A percentile compares a stretch with the other conserved stretches of the same genome.
Conservation (phyloP, 139 green algal genomes). For the Micractinium sp. region DNA sequence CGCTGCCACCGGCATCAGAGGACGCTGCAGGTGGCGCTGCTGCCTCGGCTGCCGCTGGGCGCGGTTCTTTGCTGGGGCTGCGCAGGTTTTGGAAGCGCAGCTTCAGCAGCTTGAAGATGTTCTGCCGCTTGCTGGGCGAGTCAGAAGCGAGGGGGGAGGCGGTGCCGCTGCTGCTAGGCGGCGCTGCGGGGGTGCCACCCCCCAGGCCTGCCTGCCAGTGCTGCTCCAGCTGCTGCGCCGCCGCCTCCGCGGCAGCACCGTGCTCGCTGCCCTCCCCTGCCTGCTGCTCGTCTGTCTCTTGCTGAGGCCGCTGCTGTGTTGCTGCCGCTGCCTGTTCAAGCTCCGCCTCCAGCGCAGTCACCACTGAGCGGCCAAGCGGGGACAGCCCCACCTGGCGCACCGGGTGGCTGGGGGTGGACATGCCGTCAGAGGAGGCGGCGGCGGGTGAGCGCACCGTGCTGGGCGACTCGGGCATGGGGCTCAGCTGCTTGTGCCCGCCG, state of each 20-base stretch:
- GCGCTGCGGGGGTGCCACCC: neutral
- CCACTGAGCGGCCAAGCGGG: slow-evolving; percentile 59
- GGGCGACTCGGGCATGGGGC: slow-evolving; percentile 31
- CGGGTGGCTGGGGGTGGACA: slow-evolving; percentile 13
- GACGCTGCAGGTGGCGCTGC: neutral
- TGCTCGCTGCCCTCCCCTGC: too few relatives aligned
- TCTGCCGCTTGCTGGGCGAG: slow-evolving; percentile 30
- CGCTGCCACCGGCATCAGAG: neutral
- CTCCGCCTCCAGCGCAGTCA: slow-evolving; percentile 61
- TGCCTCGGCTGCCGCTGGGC: neutral
- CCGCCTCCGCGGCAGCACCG: neutral
- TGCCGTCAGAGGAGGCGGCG: neutral
- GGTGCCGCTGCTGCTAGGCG: neutral
- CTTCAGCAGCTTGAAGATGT: slow-evolving; percentile 28
- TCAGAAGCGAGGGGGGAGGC: neutral
- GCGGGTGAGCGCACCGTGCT: slow-evolving; percentile 12
- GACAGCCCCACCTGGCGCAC: slow-evolving; percentile 41
- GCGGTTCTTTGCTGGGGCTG: slow-evolving; percentile 1
- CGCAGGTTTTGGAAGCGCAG: slow-evolving; percentile 22
- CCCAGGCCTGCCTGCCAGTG: neutral
- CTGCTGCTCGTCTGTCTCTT: neutral
- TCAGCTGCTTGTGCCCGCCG: slow-evolving; percentile 7
- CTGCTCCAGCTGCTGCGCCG: slow-evolving; percentile 12
- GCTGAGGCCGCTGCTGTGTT: neutral
- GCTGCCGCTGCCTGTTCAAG: slow-evolving; percentile 47